Evolutionary conservation across 805 yeast genomes (phyloP).

Genomic region (Yarrowia phangngaensis): DNA sequence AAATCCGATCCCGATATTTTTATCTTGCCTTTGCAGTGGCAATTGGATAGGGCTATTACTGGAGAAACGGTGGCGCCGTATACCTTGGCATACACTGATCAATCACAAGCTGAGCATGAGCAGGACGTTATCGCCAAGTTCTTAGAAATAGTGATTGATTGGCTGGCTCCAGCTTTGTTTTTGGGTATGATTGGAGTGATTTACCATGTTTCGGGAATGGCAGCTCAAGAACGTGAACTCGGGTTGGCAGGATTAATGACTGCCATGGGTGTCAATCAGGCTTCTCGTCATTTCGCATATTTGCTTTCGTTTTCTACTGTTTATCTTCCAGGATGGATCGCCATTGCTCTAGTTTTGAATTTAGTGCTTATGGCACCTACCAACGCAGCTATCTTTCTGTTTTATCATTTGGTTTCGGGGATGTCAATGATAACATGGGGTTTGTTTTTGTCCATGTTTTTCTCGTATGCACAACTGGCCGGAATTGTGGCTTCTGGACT

Average conservation of each 20-base stretch:
- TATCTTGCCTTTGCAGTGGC: constrained; percentile 40
- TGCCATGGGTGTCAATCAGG: constrained; percentile 37
- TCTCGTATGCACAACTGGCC: constrained; percentile 37
- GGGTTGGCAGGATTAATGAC: constrained; percentile 38
- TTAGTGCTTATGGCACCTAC: constrained; percentile 34
- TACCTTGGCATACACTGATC: constrained; percentile 38
- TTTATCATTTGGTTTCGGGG: constrained; percentile 39
- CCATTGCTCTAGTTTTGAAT: constrained; percentile 34
- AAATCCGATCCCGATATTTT: constrained; percentile 36
- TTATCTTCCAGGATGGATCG: constrained; percentile 39
- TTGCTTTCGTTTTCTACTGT: constrained; percentile 36
- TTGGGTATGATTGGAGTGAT: constrained; percentile 40
- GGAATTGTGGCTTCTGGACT: constrained; percentile 39
- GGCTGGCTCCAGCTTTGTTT: constrained; percentile 40
- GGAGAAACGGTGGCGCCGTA: constrained; percentile 34
- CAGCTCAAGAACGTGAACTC: constrained; percentile 38
- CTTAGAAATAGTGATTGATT: constrained; percentile 34
- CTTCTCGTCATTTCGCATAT: constrained; percentile 35
- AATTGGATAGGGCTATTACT: constrained; percentile 38
- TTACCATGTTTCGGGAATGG: constrained; percentile 40
- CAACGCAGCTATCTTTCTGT: constrained; percentile 33
- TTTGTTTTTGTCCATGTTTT: constrained; percentile 36
- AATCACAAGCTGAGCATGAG: constrained; percentile 33
- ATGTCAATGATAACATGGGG: constrained; percentile 38
- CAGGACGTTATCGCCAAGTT: constrained; percentile 35